Base-by-base conservation (phyloP, 208 protist species). In the Trypanosoma scelopori region DNA sequence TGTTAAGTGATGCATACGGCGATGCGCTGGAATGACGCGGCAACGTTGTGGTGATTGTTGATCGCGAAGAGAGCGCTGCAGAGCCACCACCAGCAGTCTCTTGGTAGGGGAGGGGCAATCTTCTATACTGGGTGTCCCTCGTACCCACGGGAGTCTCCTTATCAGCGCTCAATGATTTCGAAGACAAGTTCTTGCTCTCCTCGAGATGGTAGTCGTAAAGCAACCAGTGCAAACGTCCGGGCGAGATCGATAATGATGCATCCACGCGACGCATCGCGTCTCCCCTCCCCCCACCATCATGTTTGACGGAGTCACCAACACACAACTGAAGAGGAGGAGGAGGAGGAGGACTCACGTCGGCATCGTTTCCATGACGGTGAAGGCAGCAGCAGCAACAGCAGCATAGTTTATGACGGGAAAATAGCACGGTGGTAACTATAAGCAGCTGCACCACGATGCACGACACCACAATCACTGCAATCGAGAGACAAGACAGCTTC, bases 381-480 rank as follows among this genome's bases (percentile, higher is more conserved):
- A 35, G 6, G 25, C n/a, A n/a, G n/a, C n/a, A n/a, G n/a, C n/a
- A 50, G 11, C 12, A 61, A 22, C 23, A 27, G 20, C 18, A 35
- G 20, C 16, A 39, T 11, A 25, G 28, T 46, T 50, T 3, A 4
- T 41, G 15, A 27, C 12, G 20, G 32, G 6, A 61, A 41, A n/a
- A 39, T 16, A 56, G 11, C 25, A 57, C 20, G 43, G 45, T 1
- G 55, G 47, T 13, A 42, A 67, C 11, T 37, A 67, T 3, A 25
- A 58, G 13, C 7, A 58, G 37, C 32, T 37, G 32, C 18, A 42
- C 7, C 4, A 67, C 12, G 30, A 67, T 12, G 43, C 15, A 7
- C 3, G 27, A n/a, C 7, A 67, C 18, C 3, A 59, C 61, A 67
- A 56, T 59, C 46, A 67, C 56, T 1, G 61, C 6, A 37, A 56